These are phyloP conservation scores for Abortiporus biennis DNA, from an alignment of 1,284 basidiomycete genomes.

Conservation along the genomic window DNA sequence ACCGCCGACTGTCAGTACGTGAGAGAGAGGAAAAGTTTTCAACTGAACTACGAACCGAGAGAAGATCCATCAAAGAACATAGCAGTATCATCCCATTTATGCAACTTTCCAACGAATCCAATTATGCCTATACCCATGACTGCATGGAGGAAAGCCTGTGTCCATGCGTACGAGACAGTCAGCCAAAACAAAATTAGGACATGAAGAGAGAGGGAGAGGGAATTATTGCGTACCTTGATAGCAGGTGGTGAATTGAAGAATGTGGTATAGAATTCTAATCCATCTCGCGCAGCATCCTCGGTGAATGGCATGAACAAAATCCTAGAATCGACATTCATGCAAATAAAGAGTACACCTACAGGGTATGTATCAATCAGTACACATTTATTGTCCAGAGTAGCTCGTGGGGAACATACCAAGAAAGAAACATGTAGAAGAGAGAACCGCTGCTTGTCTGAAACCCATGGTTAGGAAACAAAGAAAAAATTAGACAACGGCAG, in stretches of 20 bases:
- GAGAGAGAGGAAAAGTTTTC: no score
- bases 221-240: conserved; percentile 65
- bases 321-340: conserved; percentile 81
- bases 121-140: conserved; percentile 73
- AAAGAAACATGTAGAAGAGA: conserved; percentile 81
- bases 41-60: conserved; percentile 52
- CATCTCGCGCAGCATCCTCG: conserved; percentile 63
- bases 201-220: neutral
- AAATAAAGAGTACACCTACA: conserved; percentile 82
- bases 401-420: conserved; percentile 31
- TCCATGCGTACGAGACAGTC: conserved; percentile 4
- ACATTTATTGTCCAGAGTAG: conserved; percentile 4
- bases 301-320: conserved; percentile 66
- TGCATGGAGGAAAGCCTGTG: conserved; percentile 76
- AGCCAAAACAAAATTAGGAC: neutral
- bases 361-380: no score
- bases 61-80: conserved; percentile 88
- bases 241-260: conserved; percentile 88
- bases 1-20: no score
- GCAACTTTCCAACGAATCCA: conserved; percentile 70
- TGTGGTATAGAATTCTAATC: conserved; percentile 81
- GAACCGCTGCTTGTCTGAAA: conserved; percentile 78
- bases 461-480: conserved; percentile 51
- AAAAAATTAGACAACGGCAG: no score
- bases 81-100: conserved; percentile 85